Base-by-base conservation (phyloP, 2,329 filamentous ascomycete genomes). In the Fusarium sp. region DNA sequence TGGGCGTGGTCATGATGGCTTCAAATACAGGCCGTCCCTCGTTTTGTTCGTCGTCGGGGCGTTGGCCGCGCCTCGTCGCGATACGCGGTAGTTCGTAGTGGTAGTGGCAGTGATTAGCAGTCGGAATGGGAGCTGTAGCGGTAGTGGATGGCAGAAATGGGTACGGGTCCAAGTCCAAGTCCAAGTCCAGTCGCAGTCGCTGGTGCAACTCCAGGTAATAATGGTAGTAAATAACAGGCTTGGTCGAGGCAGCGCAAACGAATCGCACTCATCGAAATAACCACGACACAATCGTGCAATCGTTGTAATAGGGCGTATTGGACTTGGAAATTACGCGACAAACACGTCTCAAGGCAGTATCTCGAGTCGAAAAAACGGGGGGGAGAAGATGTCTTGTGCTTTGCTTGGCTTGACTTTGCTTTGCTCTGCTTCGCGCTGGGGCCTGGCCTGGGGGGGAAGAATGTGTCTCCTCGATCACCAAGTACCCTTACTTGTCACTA, bases 391-490 rank as follows among this genome's bases (percentile, higher is more conserved):
- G 24, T 24, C 36, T 63, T 21, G 58, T 57, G 51, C 59, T 62
- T 47, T 57, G 51, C 59, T 62, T 47, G 44, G 59, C 26, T 47
- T 40, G 73, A 72, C 68, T 28, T 19, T 59, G 47, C 54, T 30
- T 34, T 63, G 60, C 51, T 63, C 34, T 63, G 50, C 60, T 38
- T 62, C 60, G 55, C 57, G 47, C 56, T 59, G 53, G 39, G 56
- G 39, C 54, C 56, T 39, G 21, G 43, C 70, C 73, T 72, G 69
- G 72, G 67, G 64, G 49, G 74, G 72, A 78, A 79, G 76, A 78
- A 76, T 77, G 77, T 79, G 78, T 78, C 76, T 77, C 73, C 76
- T 78, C 73, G 75, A 77, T 78, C 72, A 70, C 73, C 74, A 73
- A 70, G 68, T 70, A 73, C 51, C 60, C 59, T 63, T 51, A 62